A percentile compares a stretch with the other conserved stretches of the same genome.
Conservation (phyloP, 83 land plant species). For the Picea abies region DNA sequence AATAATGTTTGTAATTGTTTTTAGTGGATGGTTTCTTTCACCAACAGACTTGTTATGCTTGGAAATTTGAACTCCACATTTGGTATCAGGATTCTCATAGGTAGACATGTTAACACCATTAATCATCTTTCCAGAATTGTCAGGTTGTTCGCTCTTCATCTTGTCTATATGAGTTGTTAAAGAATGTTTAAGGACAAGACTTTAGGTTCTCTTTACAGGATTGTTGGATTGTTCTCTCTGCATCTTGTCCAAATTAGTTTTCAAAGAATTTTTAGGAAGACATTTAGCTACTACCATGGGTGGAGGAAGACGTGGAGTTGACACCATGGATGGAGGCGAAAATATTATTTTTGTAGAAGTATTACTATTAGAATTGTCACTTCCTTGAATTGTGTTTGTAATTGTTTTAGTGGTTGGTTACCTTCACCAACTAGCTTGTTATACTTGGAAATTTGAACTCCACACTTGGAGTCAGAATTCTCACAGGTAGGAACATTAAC, state of each 20-base stretch:
- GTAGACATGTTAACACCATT: neutral
- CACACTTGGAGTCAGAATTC: neutral
- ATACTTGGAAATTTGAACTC: neutral
- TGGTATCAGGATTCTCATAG: neutral
- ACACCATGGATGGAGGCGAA: neutral
- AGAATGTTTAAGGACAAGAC: neutral
- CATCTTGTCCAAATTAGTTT: neutral
- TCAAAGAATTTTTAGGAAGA: conserved; percentile 3
- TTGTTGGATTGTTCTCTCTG: too few species aligned
- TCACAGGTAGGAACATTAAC: neutral
- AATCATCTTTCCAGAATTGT: neutral
- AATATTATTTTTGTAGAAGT: neutral
- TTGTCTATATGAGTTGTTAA: neutral
- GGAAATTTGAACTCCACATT: neutral
- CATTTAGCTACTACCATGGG: neutral
- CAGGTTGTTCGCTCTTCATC: neutral
- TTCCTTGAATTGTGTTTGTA: neutral
- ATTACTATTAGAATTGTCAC: neutral
- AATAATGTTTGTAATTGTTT: neutral
- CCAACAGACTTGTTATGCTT: too few species aligned
- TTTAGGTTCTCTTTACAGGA: neutral
- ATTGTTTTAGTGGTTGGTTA: neutral
- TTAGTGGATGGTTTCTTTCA: neutral
- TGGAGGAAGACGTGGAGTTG: conserved; percentile 14
- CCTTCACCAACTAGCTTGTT: neutral